These are phyloP conservation scores for Logfia minima DNA, from an alignment of 129 eudicot genomes.

Conservation along the genomic window DNA sequence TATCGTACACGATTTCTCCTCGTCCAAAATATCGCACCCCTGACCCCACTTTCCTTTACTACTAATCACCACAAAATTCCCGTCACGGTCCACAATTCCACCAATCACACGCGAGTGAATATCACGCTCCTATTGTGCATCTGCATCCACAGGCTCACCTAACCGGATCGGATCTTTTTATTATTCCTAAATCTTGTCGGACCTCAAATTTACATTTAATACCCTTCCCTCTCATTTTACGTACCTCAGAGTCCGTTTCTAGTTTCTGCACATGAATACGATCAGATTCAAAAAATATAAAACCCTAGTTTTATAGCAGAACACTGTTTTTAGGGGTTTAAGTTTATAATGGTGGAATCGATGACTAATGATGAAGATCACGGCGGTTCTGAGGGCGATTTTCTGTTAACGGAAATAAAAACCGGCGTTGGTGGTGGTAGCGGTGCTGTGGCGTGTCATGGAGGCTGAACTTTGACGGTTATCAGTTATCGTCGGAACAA, in stretches of 20 bases:
- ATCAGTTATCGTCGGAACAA: slow-evolving; percentile 50
- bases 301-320: not conserved
- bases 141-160: slow-evolving; percentile 20
- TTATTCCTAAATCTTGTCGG: slow-evolving; percentile 3
- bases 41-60: slow-evolving; percentile 3
- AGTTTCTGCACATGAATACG: not conserved
- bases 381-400: slow-evolving; percentile 45
- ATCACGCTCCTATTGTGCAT: not conserved
- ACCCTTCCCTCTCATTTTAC: slow-evolving; percentile 10
- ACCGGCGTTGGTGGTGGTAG: slow-evolving; percentile 24
- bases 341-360: slow-evolving; percentile 51
- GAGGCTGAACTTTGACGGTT: slow-evolving; percentile 73
- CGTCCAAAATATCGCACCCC: not conserved
- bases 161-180: slow-evolving; percentile 17
- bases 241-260: slow-evolving; percentile 28
- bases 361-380: slow-evolving; percentile 28
- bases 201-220: not conserved
- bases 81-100: not conserved
- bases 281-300: slow-evolving; percentile 24
- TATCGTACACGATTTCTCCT: slow-evolving; percentile 12
- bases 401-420: slow-evolving; percentile 35
- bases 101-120: not conserved
- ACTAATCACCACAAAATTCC: not conserved
- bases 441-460: slow-evolving; percentile 48
- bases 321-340: slow-evolving; percentile 2